A percentile compares a stretch with the other conserved stretches of the same genome.
These are phyloP conservation scores for Murraya paniculata DNA, from an alignment of 345 rosid species.

Conservation along the genomic window DNA sequence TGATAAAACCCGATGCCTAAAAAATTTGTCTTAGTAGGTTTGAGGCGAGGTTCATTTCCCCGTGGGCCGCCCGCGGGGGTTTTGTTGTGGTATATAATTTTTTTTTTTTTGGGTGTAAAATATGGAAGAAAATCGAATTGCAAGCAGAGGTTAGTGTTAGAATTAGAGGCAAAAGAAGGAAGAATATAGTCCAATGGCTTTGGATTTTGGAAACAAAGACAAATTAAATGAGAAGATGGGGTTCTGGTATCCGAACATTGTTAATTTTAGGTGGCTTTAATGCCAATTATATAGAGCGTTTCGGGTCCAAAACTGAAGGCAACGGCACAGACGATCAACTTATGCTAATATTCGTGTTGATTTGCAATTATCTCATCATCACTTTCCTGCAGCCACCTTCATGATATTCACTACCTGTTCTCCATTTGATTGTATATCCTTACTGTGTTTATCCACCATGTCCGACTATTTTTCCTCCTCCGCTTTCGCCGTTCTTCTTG, in stretches of 20 bases:
- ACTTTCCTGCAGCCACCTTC: conserved; percentile 23
- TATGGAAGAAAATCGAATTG: too few relatives aligned
- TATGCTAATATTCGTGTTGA: background rate
- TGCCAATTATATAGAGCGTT: background rate
- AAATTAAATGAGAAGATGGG: too few relatives aligned
- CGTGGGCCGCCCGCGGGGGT: too few relatives aligned
- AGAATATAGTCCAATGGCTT: background rate
- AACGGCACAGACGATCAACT: background rate
- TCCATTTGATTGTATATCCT: conserved; percentile 15
- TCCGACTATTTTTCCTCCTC: conserved; percentile 17
- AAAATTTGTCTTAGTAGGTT: too few relatives aligned
- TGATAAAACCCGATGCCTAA: too few relatives aligned
- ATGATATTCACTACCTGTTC: conserved; percentile 15
- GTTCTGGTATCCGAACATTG: too few relatives aligned
- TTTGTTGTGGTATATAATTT: too few relatives aligned
- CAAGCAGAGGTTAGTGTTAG: too few relatives aligned
- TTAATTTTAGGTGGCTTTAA: too few relatives aligned
- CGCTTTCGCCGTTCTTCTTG: conserved; percentile 5
- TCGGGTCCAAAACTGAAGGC: background rate
- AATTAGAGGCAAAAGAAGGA: background rate
- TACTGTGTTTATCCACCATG: conserved; percentile 20
- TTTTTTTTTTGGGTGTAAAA: too few relatives aligned
- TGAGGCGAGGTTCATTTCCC: too few relatives aligned
- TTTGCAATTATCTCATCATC: conserved; percentile 1
- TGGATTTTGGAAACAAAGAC: too few relatives aligned